Evolutionary conservation across 2,329 filamentous ascomycete species (phyloP), one percentile per base, ranked within the genome.

Genomic region (Colletotrichum endophyticum): DNA sequence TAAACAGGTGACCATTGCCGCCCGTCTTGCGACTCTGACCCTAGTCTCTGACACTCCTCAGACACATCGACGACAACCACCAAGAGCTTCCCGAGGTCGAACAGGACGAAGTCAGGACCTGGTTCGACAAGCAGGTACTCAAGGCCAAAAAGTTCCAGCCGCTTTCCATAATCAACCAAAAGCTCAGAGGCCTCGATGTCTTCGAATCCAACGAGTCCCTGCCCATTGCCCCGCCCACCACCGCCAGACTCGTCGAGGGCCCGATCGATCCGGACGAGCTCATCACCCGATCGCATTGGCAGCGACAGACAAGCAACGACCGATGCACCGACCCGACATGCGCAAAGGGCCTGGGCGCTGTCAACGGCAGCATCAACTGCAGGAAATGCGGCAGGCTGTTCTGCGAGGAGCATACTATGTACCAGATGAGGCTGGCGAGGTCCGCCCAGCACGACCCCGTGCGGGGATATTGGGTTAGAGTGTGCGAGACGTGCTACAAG

Each of bases 401-500:
- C 83, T 99, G 97, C 85, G 97, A 99, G 82, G 95, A 96, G 80
- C 97, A 99, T 84, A 99, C 97, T 69, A 98, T 99, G 96, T 99
- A 99, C 83, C 96, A 99, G 87, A 99, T 99, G 95, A 98, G 98
- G 88, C 89, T 99, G 13, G 98, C 96, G 11, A 90, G 96, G 71
- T 94, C 96, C 34, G 97, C 97, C 6, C 91, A 93, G 75, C 95
- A 98, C 85, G 97, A 99, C 78, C 96, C 97, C 0, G 92, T 97
- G 2, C 89, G 96, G 77, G 97, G 97, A 9, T 91, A 95, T 80
- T 99, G 97, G 97, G 98, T 95, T 80, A 89, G 97, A 68, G 96
- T 99, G 3, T 99, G 97, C 83, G 97, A 99, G 87, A 99, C 97
- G n/a, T 99, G 97, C 86, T 99, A 97, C 87, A 99, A 98, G 87